These are phyloP conservation scores for Passiflora organensis DNA, from an alignment of 345 rosid species.

Conservation along the genomic window DNA sequence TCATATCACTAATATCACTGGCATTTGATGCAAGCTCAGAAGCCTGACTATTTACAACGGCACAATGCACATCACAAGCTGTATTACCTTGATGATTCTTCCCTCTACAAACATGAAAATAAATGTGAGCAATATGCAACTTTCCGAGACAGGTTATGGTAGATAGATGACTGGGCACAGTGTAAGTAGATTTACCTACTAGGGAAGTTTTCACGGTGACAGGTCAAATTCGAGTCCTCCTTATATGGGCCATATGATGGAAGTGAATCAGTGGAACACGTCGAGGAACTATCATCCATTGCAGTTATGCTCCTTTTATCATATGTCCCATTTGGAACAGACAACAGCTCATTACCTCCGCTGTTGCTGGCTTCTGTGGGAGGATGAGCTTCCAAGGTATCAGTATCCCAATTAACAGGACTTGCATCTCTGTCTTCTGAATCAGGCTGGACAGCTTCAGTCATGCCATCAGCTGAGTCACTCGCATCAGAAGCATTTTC, in stretches of 20 bases:
- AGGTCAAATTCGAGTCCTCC: conserved; percentile 38
- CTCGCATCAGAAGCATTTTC: conserved; percentile 78
- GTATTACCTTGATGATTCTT: conserved; percentile 42
- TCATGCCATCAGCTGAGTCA: conserved; percentile 64
- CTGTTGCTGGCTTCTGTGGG: conserved; percentile 52
- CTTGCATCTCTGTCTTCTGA: conserved; percentile 78
- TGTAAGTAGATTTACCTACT: conserved; percentile 39
- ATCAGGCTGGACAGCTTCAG: conserved; percentile 67
- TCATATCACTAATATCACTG: conserved; percentile 34
- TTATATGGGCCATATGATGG: conserved; percentile 61
- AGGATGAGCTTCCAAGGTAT: conserved; percentile 65
- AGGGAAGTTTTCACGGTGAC: conserved; percentile 43
- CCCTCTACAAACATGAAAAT: conserved; percentile 17
- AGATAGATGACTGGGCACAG: background rate
- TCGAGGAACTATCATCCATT: conserved; percentile 92
- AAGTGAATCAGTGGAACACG: conserved; percentile 77
- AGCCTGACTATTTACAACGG: conserved; percentile 41
- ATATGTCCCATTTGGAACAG: conserved; percentile 52
- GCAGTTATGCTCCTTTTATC: conserved; percentile 53
- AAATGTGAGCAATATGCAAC: background rate
- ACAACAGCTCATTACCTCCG: conserved; percentile 45
- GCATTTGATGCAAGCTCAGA: conserved; percentile 37
- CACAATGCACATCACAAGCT: conserved; percentile 37
- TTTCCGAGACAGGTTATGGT: background rate
- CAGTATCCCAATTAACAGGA: conserved; percentile 78